Base-by-base conservation (phyloP, 2,329 filamentous ascomycete genomes). In the Aureobasidium lini region DNA sequence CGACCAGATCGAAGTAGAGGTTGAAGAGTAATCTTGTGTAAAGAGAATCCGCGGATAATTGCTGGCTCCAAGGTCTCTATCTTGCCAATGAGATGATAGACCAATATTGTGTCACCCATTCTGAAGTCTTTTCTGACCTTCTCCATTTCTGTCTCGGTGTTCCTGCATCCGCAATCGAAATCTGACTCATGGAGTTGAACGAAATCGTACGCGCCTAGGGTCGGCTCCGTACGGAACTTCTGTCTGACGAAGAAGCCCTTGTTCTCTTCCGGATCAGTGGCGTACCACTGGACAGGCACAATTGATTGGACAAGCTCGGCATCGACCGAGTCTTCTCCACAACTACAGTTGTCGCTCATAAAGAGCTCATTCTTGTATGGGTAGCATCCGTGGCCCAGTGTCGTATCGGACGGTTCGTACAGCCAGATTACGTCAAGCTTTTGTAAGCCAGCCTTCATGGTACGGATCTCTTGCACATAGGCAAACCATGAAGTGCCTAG, bases 271-370 rank as follows among this genome's bases (percentile, higher is more conserved):
- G 83, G 80, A 1, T 71, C 70, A 0, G 77, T 77, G 6, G 83
- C 81, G 71, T 83, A 85, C 62, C 72, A 78, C 2, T 82, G 77
- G 0, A 92, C 79, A 0, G 76, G 63, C 42, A 87, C 81, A 1
- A 80, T 81, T 0, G 76, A 77, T 0, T 84, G 66, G 0, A 91
- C 75, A 36, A 89, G 79, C 0, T 79, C 71, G 1, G 79, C 77
- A 0, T 75, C 64, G 3, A 89, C 76, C 31, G 78, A 77, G 0
- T 73, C 67, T 16, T 81, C 76, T 0, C 74, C 69, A 62, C 89
- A 94, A 1, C 85, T 87, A 72, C 90, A 93, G 61, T 91, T 84
- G 53, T 90, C 83, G 0, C 85, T 89, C 0, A 93, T 72, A 62
- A 94, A 94, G 0, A 94, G 71, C 70, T 95, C 89, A 54, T 91